Evolutionary conservation across 2,329 filamentous ascomycete genomes (phyloP).

Genomic region (Epichloe glyceriae): DNA sequence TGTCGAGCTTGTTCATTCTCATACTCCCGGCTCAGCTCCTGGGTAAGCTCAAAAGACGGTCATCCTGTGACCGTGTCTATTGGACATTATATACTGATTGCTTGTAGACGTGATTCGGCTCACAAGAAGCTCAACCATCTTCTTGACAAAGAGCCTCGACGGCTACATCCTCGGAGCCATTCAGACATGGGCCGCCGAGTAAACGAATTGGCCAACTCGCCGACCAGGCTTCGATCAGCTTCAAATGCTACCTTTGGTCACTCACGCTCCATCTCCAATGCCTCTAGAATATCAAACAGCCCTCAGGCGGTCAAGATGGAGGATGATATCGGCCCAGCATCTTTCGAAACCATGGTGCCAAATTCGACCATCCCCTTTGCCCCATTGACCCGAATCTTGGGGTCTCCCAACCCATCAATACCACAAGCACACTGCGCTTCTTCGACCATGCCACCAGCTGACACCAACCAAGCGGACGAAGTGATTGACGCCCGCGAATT

Average conservation of each 20-base stretch:
- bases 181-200: slow-evolving; percentile 40
- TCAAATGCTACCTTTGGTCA: background rate
- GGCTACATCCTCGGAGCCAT: slow-evolving; percentile 38
- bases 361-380: background rate
- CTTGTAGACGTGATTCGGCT: slow-evolving; percentile 38
- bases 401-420: background rate
- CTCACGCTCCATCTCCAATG: background rate
- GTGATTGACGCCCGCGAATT: slow-evolving; percentile 8
- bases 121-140: slow-evolving; percentile 44
- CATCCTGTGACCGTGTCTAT: background rate
- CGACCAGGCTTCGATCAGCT: slow-evolving; percentile 15
- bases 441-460: background rate
- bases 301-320: background rate
- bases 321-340: slow-evolving; percentile 4
- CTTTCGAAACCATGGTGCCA: background rate
- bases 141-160: slow-evolving; percentile 45
- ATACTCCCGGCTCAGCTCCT: slow-evolving; percentile 28
- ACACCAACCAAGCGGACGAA: background rate
- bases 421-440: background rate
- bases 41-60: slow-evolving; percentile 25
- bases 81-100: background rate
- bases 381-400: background rate
- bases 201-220: slow-evolving; percentile 28
- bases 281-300: slow-evolving; percentile 4
- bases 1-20: slow-evolving; percentile 30